Conservation (phyloP, 257 asterid genomes). For the Solanum appendiculatum region DNA sequence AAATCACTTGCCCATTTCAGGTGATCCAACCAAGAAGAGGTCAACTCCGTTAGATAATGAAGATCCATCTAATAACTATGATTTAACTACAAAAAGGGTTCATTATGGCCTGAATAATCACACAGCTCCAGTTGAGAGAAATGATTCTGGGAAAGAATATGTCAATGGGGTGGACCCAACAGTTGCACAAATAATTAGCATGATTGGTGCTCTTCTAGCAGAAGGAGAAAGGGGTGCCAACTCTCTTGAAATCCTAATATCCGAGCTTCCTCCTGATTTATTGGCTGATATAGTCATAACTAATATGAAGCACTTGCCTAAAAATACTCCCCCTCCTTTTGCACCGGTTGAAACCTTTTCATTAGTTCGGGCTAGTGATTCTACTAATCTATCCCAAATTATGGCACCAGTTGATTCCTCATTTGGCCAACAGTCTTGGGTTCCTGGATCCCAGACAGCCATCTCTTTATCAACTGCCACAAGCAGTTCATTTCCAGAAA, state of each 20-base stretch:
- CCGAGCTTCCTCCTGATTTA: constrained; percentile 82
- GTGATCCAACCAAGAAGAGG: constrained; percentile 68
- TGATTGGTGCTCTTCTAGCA: constrained; percentile 92
- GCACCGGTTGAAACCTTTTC: constrained; percentile 25
- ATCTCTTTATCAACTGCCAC: constrained; percentile 26
- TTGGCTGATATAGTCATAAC: constrained; percentile 95
- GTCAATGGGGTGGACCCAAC: constrained; percentile 51
- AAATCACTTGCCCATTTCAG: constrained; percentile 36
- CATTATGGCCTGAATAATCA: constrained; percentile 37
- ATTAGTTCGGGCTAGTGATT: constrained; percentile 29
- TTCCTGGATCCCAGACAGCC: constrained; percentile 37
- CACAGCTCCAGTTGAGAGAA: constrained; percentile 28
- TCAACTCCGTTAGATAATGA: constrained; percentile 41
- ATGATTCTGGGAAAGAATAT: constrained; percentile 41
- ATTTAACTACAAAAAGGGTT: constrained; percentile 42
- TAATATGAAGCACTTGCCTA: constrained; percentile 91
- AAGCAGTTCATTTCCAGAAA: constrained; percentile 36
- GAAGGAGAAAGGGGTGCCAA: constrained; percentile 95
- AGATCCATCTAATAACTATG: constrained; percentile 38
- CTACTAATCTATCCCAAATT: constrained; percentile 30
- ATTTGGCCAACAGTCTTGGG: constrained; percentile 25
- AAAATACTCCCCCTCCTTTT: constrained; percentile 41
- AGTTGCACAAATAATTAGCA: constrained; percentile 76
- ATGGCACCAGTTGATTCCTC: constrained; percentile 51
- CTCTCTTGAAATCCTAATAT: constrained; percentile 77